These are phyloP conservation scores for Salisapilia sapeloensis DNA, from an alignment of 352 stramenopile genomes.

Conservation along the genomic window DNA sequence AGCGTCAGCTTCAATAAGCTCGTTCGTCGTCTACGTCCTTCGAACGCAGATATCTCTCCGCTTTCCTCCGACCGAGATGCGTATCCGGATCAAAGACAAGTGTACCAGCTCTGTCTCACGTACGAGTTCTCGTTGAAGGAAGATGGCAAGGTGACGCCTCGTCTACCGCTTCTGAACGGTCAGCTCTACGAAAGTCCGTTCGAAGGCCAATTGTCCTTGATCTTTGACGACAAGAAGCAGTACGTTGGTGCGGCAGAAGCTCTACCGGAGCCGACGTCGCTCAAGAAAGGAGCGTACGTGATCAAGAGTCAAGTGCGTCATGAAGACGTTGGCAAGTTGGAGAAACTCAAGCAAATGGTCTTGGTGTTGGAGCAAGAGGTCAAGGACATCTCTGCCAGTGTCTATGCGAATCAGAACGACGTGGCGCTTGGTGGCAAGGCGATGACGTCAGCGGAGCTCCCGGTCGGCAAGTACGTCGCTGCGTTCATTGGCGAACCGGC, in stretches of 20 bases:
- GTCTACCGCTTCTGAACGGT: constrained; percentile 60
- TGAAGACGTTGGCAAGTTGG: constrained; percentile 64
- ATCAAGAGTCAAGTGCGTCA: constrained; percentile 62
- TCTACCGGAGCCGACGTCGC: constrained; percentile 56
- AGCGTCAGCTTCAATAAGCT: constrained; percentile 70
- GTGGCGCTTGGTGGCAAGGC: constrained; percentile 36
- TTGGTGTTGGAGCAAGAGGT: constrained; percentile 54
- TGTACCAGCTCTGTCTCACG: constrained; percentile 81
- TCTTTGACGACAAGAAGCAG: constrained; percentile 91
- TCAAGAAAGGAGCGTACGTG: constrained; percentile 80
- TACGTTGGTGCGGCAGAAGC: constrained; percentile 74
- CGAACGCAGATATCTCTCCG: constrained; percentile 53
- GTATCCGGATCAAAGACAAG: constrained; percentile 67
- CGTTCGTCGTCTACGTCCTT: constrained; percentile 66
- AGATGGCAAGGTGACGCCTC: constrained; percentile 60
- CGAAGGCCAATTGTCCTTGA: constrained; percentile 84
- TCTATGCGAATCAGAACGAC: constrained; percentile 55
- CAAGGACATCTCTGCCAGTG: constrained; percentile 41
- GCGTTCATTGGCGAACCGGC: constrained; percentile 62
- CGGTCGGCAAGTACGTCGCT: constrained; percentile 32
- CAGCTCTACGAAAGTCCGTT: constrained; percentile 89
- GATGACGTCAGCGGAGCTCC: constrained; percentile 24
- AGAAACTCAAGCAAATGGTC: constrained; percentile 69
- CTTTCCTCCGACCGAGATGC: constrained; percentile 66
- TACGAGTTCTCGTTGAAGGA: constrained; percentile 85